Conservation (phyloP, 176 grass and related monocot genomes). For the Musa beccarii region DNA sequence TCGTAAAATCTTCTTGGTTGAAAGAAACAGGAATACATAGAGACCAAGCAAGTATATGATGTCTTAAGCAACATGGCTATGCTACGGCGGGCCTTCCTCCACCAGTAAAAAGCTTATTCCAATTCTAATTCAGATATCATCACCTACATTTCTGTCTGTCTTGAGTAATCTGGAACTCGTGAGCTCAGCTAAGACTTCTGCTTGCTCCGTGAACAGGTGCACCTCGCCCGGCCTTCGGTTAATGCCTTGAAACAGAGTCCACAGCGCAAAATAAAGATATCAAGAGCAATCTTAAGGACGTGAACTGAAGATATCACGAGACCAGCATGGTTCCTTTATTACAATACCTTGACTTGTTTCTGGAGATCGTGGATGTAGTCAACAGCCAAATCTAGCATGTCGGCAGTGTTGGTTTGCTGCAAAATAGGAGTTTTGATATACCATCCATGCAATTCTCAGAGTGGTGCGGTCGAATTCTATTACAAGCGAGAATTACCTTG, state of each 20-base stretch:
- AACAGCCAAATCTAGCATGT: conserved; percentile 98
- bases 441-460: too few relatives aligned
- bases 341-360: conserved; percentile 78
- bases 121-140: neutral
- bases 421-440: neutral
- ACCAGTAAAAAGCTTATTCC: neutral
- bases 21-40: too few relatives aligned
- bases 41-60: too few relatives aligned
- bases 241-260: conserved; percentile 37
- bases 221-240: conserved; percentile 51
- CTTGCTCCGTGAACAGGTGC: conserved; percentile 81
- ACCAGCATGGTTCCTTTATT: neutral
- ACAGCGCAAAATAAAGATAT: neutral
- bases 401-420: conserved; percentile 99
- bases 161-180: neutral
- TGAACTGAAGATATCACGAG: neutral
- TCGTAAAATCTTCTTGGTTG: too few relatives aligned
- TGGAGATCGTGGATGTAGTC: conserved; percentile 99
- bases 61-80: too few relatives aligned
- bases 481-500: conserved; percentile 50
- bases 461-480: conserved; percentile 4
- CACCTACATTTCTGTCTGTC: too few relatives aligned
- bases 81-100: neutral
- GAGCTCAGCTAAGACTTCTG: conserved; percentile 27
- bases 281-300: too few relatives aligned